Percentiles rank a stretch among this genome's conserved stretches.
Conservation (phyloP, 1,284 basidiomycete species). For the Ceratobasidium theobromae region DNA sequence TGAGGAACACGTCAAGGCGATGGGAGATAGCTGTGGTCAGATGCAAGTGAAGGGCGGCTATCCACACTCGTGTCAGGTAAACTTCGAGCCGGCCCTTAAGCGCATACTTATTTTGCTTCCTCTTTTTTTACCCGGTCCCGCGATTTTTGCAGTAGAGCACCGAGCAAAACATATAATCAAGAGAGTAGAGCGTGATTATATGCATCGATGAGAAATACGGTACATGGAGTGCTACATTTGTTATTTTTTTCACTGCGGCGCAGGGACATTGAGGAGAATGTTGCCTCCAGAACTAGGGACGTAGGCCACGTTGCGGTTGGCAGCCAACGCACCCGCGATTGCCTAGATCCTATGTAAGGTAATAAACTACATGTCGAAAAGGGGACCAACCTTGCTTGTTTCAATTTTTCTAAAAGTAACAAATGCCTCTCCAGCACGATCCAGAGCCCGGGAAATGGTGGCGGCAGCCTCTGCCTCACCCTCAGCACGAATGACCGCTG, state of each 20-base stretch:
- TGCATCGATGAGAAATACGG: neutral
- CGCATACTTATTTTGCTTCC: neutral
- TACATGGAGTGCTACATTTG: neutral
- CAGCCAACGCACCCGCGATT: constrained; percentile 79
- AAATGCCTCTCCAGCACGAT: constrained; percentile 94
- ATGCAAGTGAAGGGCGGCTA: constrained; percentile 37
- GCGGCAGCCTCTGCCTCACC: constrained; percentile 96
- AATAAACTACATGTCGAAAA: neutral
- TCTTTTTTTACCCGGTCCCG: neutral
- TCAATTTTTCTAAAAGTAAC: constrained; percentile 96
- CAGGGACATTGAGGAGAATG: constrained; percentile 79
- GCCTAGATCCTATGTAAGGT: constrained; percentile 48
- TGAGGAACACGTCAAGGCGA: constrained; percentile 47
- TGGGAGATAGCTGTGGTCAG: constrained; percentile 51
- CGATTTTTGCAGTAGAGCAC: constrained; percentile 13
- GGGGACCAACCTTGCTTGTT: constrained; percentile 69
- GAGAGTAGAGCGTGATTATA: constrained; percentile 6
- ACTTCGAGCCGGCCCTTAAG: constrained; percentile 26
- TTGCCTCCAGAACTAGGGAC: constrained; percentile 79
- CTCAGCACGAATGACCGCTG: constrained; percentile 95
- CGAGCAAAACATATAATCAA: too few relatives aligned
- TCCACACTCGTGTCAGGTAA: constrained; percentile 8
- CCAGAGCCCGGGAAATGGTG: constrained; percentile 90
- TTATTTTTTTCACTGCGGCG: constrained; percentile 29
- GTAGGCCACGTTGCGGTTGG: constrained; percentile 84